phyloP scores from a whole-genome alignment of 176 grass and related monocot species.

The Zizania latifolia region DNA sequence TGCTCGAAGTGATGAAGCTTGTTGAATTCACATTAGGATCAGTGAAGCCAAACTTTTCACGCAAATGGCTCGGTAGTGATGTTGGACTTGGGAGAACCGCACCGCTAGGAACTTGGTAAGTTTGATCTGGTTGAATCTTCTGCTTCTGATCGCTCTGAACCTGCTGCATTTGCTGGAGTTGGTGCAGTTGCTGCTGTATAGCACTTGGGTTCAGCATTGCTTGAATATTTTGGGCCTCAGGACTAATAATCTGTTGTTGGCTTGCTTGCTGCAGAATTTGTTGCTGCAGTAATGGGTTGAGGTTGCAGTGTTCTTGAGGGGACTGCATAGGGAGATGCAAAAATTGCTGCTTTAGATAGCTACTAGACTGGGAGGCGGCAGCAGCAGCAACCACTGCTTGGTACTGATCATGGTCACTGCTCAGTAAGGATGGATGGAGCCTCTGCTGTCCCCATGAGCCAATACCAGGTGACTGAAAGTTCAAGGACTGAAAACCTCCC shows the following conservation, averaged over 20 bases:
- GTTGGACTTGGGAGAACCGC: conserved; percentile 44
- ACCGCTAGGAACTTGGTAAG: conserved; percentile 60
- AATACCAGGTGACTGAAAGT: conserved; percentile 71
- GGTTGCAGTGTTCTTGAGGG: conserved; percentile 59
- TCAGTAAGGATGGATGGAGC: conserved; percentile 60
- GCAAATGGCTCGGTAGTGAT: conserved; percentile 58
- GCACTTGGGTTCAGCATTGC: conserved; percentile 59
- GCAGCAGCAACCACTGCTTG: conserved; percentile 58
- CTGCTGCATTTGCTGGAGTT: conserved; percentile 69
- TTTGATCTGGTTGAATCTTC: conserved; percentile 47
- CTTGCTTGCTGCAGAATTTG: conserved; percentile 73
- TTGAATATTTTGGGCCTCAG: conserved; percentile 53
- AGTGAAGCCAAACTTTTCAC: conserved; percentile 79
- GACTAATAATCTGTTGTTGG: conserved; percentile 59
- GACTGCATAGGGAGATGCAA: conserved; percentile 71
- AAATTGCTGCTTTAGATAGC: conserved; percentile 79
- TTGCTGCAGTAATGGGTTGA: conserved; percentile 69
- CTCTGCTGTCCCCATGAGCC: conserved; percentile 76
- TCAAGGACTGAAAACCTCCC: conserved; percentile 68
- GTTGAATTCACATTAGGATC: conserved; percentile 63
- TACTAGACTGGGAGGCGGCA: conserved; percentile 37
- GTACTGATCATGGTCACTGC: conserved; percentile 70
- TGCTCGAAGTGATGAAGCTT: conserved; percentile 50
- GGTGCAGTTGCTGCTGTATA: conserved; percentile 63
- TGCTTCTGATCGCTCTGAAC: conserved; percentile 76